Percentiles rank a stretch among this genome's conserved stretches.
Evolutionary conservation across 768 basidiomycete species (phyloP).

Genomic region (Chalciporus chontae): DNA sequence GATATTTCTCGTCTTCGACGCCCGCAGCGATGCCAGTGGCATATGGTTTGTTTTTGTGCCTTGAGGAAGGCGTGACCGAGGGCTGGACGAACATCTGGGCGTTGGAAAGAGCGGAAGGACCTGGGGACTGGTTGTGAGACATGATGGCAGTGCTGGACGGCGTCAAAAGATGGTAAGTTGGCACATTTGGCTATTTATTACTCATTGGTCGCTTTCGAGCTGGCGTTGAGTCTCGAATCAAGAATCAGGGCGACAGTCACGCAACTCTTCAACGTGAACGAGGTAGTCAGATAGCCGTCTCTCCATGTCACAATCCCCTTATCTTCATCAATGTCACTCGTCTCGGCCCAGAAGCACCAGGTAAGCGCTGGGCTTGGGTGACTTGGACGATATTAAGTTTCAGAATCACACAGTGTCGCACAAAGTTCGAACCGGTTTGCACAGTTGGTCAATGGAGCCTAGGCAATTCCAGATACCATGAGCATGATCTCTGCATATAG

Average conservation of each 20-base stretch:
- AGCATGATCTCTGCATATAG: not conserved
- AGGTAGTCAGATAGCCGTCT: too few species aligned
- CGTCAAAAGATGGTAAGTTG: conserved; percentile 32
- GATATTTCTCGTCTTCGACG: conserved; percentile 84
- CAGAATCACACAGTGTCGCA: conserved; percentile 3
- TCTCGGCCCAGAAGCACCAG: not conserved
- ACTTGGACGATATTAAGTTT: not conserved
- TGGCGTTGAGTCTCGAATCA: conserved; percentile 29
- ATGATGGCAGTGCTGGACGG: conserved; percentile 47
- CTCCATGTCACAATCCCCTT: not conserved
- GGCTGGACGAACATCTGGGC: conserved; percentile 35
- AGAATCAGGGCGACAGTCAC: conserved; percentile 1
- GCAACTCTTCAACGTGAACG: too few species aligned
- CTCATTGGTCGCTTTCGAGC: conserved; percentile 18
- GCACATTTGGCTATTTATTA: conserved; percentile 25
- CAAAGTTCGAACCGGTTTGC: conserved; percentile 15
- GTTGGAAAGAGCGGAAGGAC: conserved; percentile 41
- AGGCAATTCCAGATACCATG: not conserved
- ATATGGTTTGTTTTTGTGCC: conserved; percentile 47
- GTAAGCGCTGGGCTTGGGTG: not conserved
- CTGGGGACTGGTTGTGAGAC: conserved; percentile 62
- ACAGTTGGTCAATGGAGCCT: not conserved
- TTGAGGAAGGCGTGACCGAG: conserved; percentile 31
- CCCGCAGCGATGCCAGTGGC: conserved; percentile 68
- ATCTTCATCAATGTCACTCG: not conserved